phyloP scores from a whole-genome alignment of 257 asterid genomes.

The Primulina eburnea region DNA sequence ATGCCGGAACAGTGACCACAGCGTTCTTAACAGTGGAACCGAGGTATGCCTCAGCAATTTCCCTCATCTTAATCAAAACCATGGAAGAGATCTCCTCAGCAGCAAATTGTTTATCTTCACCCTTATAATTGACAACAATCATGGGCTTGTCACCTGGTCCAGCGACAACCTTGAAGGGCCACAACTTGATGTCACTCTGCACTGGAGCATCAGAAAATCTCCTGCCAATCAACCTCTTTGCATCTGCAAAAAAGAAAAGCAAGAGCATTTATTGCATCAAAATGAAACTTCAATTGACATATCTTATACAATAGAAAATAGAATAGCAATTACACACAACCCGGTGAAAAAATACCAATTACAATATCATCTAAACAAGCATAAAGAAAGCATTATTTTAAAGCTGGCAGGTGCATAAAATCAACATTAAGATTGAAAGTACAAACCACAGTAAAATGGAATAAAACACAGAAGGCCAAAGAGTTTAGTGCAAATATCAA shows the following conservation, averaged over 20 bases:
- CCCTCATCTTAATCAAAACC: constrained; percentile 47
- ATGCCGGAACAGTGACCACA: constrained; percentile 6
- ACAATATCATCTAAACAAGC: not conserved
- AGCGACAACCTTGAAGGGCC: constrained; percentile 28
- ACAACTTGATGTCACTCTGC: constrained; percentile 41
- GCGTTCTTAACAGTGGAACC: constrained; percentile 45
- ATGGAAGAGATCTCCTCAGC: constrained; percentile 45
- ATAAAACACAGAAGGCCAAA: not conserved
- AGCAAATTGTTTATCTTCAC: not conserved
- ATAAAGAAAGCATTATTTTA: not conserved
- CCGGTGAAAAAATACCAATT: not conserved
- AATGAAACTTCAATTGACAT: no score
- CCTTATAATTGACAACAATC: not conserved
- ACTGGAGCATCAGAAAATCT: constrained; percentile 43
- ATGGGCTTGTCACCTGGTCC: not conserved
- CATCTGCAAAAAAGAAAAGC: constrained; percentile 28
- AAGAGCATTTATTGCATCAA: not conserved
- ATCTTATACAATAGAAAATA: no score
- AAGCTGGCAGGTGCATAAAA: no score
- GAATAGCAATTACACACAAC: no score
- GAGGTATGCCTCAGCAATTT: constrained; percentile 46
- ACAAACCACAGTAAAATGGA: not conserved
- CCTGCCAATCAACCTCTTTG: constrained; percentile 48
- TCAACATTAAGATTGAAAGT: not conserved
- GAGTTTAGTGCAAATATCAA: not conserved